Conservation (phyloP, 768 basidiomycete species). For the Boletus rubropictus region DNA sequence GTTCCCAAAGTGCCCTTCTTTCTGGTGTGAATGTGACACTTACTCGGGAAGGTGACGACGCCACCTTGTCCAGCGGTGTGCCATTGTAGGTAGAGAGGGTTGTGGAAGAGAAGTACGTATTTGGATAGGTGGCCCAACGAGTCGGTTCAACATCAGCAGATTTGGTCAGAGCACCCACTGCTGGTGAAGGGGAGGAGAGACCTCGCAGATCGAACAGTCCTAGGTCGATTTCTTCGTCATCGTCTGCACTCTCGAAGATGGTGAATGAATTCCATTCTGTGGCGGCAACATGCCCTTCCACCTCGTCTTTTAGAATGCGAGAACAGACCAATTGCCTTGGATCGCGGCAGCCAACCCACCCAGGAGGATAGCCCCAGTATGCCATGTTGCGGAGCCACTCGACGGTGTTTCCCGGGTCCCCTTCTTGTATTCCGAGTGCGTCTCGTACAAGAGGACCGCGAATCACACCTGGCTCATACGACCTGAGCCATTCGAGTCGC, state of each 20-base stretch:
- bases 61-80: slow-evolving; percentile 24
- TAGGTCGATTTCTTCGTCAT: slow-evolving; percentile 34
- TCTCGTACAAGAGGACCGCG: slow-evolving; percentile 43
- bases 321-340: slow-evolving; percentile 46
- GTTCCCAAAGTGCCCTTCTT: slow-evolving; percentile 38
- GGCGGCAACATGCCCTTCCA: background rate
- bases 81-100: slow-evolving; percentile 49
- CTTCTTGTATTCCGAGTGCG: slow-evolving; percentile 43
- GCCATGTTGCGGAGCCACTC: slow-evolving; percentile 62
- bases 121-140: slow-evolving; percentile 64
- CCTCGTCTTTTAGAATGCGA: slow-evolving; percentile 40
- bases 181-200: slow-evolving; percentile 2
- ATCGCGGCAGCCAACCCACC: slow-evolving; percentile 51
- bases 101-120: slow-evolving; percentile 52
- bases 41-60: slow-evolving; percentile 25
- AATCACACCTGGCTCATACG: slow-evolving; percentile 56
- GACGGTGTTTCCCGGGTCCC: slow-evolving; percentile 33
- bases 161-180: background rate
- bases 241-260: slow-evolving; percentile 36
- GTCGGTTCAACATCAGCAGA: slow-evolving; percentile 1
- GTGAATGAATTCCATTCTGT: slow-evolving; percentile 24
- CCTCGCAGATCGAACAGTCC: background rate
- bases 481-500: slow-evolving; percentile 54
- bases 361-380: slow-evolving; percentile 73
- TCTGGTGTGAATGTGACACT: slow-evolving; percentile 33